Percentiles rank a stretch among this genome's conserved stretches.
These are phyloP conservation scores for Candida morakotiae DNA, from an alignment of 805 yeast genomes.

Conservation along the genomic window DNA sequence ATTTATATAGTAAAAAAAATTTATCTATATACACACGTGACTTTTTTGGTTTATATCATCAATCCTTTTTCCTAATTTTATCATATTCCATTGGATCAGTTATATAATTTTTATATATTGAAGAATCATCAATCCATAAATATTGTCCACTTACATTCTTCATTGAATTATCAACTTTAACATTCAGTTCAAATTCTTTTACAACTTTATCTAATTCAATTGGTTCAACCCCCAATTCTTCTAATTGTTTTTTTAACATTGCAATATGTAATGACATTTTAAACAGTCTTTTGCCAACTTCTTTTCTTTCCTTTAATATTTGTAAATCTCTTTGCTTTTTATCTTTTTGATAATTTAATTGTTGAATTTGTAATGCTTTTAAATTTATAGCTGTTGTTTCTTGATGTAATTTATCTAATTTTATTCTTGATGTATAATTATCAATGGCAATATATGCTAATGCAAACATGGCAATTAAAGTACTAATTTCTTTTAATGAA, in stretches of 20 bases:
- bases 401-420: conserved; percentile 28
- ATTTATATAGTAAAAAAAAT: not conserved
- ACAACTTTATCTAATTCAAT: conserved; percentile 47
- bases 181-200: conserved; percentile 52
- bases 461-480: conserved; percentile 39
- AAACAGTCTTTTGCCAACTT: conserved; percentile 43
- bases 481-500: conserved; percentile 34
- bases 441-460: conserved; percentile 50
- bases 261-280: conserved; percentile 69
- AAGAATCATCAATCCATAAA: conserved; percentile 57
- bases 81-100: conserved; percentile 65
- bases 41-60: no score
- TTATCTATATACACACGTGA: not conserved
- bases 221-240: conserved; percentile 57
- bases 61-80: conserved; percentile 15
- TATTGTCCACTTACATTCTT: conserved; percentile 51
- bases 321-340: conserved; percentile 51
- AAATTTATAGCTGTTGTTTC: conserved; percentile 35
- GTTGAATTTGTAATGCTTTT: conserved; percentile 37
- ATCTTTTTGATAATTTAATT: conserved; percentile 46
- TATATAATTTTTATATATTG: conserved; percentile 44
- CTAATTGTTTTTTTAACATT: conserved; percentile 55
- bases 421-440: conserved; percentile 40
- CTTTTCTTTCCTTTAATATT: conserved; percentile 48
- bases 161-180: conserved; percentile 54